Evolutionary conservation across 2,329 filamentous ascomycete species (phyloP).

Genomic region (Diaporthe vaccinii): DNA sequence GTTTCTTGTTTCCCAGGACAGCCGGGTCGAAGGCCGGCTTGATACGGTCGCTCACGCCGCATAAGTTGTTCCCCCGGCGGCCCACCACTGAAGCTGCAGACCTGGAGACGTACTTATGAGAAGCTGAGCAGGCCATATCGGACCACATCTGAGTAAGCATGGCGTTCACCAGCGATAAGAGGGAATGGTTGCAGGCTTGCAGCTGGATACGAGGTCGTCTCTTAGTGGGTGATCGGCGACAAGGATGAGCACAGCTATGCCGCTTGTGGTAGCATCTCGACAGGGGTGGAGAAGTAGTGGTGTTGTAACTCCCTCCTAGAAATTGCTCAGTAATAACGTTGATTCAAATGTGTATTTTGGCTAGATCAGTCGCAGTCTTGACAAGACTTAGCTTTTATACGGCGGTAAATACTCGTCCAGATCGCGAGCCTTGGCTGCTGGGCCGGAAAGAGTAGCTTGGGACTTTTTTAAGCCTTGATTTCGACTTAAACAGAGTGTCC

Average conservation of each 20-base stretch:
- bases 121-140: constrained; percentile 13
- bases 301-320: no score
- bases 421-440: not conserved
- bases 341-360: not conserved
- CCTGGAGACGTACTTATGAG: not conserved
- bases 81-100: not conserved
- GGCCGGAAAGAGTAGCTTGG: no score
- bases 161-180: constrained; percentile 1
- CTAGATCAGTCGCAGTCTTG: no score
- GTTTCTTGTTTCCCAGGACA: not conserved
- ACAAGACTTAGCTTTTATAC: not conserved
- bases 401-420: not conserved
- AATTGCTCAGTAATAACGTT: not conserved
- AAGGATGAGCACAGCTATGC: constrained; percentile 12
- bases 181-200: not conserved
- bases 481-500: no score
- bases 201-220: constrained; percentile 16
- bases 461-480: not conserved
- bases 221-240: constrained; percentile 17
- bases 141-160: constrained; percentile 25
- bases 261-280: not conserved
- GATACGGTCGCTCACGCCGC: not conserved
- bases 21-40: not conserved
- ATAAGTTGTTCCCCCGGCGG: not conserved
- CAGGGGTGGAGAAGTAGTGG: not conserved